Conservation (phyloP, 2,329 filamentous ascomycete species). For the Trichoderma endophyticum region DNA sequence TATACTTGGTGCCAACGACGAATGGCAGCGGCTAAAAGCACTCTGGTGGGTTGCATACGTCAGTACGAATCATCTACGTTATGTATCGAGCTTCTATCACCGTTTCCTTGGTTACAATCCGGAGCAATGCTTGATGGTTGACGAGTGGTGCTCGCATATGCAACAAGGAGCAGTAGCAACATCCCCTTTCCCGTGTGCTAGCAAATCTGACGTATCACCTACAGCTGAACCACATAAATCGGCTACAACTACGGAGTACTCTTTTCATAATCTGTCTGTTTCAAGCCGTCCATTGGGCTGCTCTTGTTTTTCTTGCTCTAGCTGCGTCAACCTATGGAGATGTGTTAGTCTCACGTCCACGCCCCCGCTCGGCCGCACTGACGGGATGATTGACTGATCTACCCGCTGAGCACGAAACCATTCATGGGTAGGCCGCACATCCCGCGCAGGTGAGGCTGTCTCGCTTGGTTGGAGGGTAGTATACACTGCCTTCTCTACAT, state of each 20-base stretch:
- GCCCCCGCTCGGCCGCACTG: not conserved
- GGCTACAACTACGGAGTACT: not conserved
- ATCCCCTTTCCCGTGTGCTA: not conserved
- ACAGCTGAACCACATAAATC: conserved; percentile 2
- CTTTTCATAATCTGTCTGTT: not conserved
- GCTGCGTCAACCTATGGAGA: not conserved
- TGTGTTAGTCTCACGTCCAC: not conserved
- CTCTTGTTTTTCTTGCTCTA: not conserved
- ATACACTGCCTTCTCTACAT: not conserved
- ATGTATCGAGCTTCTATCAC: not conserved
- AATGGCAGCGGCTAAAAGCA: not conserved
- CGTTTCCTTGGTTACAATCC: not conserved
- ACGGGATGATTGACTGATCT: conserved; percentile 16
- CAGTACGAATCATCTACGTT: not conserved
- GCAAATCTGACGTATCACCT: conserved; percentile 22
- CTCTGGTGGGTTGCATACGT: not conserved
- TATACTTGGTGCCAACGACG: not conserved
- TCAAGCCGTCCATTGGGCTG: not conserved
- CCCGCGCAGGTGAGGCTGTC: not conserved
- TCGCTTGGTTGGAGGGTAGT: not conserved
- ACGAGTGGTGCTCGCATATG: not conserved
- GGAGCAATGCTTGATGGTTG: not conserved
- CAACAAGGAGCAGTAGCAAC: not conserved
- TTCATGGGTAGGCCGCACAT: not conserved
- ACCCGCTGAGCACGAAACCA: conserved; percentile 8